Percentiles rank a stretch among this genome's conserved stretches.
Evolutionary conservation across 805 yeast genomes (phyloP).

Genomic region (Ascoidea tarda): DNA sequence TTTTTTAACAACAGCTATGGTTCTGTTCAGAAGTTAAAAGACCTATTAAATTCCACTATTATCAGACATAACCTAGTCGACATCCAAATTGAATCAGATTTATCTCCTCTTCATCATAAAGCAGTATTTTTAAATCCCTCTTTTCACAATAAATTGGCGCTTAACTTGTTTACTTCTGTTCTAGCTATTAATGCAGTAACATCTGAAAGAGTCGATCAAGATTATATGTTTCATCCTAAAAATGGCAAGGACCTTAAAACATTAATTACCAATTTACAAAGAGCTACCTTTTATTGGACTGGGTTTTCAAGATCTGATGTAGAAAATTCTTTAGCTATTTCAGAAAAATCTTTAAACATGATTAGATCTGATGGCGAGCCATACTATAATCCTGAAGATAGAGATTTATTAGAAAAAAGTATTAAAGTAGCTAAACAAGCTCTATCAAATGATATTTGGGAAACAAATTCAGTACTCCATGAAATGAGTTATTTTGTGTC

Average conservation of each 20-base stretch:
- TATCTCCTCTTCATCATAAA: slow-evolving; percentile 46
- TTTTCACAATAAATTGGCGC: slow-evolving; percentile 41
- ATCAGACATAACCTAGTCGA: slow-evolving; percentile 29
- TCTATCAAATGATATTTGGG: slow-evolving; percentile 39
- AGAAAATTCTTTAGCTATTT: slow-evolving; percentile 33
- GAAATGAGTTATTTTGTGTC: slow-evolving; percentile 48
- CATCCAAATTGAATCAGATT: slow-evolving; percentile 25
- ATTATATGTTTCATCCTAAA: slow-evolving; percentile 56
- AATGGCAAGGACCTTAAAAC: slow-evolving; percentile 40
- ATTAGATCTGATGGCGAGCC: slow-evolving; percentile 14
- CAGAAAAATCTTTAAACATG: slow-evolving; percentile 29
- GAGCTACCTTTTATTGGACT: slow-evolving; percentile 65
- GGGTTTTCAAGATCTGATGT: slow-evolving; percentile 52
- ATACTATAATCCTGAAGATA: slow-evolving; percentile 25
- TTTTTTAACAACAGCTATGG: slow-evolving; percentile 26
- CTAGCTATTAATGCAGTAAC: slow-evolving; percentile 63
- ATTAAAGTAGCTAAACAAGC: slow-evolving; percentile 33
- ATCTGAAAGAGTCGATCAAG: slow-evolving; percentile 51
- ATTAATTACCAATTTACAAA: slow-evolving; percentile 44
- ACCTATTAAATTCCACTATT: slow-evolving; percentile 31
- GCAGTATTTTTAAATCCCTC: slow-evolving; percentile 51
- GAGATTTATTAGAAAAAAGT: slow-evolving; percentile 26
- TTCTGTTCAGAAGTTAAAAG: slow-evolving; percentile 24
- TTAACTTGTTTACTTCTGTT: slow-evolving; percentile 52
- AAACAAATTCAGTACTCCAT: slow-evolving; percentile 40